Conservation (phyloP, 192 early-diverging fungal genomes). For the Coemansia sp. region DNA sequence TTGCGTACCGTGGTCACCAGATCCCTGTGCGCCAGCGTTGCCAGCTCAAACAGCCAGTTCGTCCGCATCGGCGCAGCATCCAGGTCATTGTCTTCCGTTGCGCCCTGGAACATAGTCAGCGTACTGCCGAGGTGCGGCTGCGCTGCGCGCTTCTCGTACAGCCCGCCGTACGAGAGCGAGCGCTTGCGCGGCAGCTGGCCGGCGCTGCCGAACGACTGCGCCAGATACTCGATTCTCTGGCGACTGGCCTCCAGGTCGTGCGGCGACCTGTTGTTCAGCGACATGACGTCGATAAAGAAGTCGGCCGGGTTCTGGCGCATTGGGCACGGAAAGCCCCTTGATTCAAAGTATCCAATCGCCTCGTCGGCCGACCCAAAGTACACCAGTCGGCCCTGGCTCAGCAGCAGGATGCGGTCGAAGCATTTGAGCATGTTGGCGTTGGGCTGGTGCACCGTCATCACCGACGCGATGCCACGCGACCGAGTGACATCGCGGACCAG, state of each 20-base stretch:
- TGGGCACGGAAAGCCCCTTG: constrained; percentile 79
- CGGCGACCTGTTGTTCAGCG: constrained; percentile 54
- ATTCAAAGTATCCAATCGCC: constrained; percentile 70
- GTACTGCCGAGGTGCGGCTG: neutral
- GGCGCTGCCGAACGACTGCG: constrained; percentile 28
- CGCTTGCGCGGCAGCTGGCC: constrained; percentile 36
- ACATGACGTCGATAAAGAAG: constrained; percentile 60
- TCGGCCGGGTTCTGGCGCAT: constrained; percentile 91
- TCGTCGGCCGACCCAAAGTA: constrained; percentile 75
- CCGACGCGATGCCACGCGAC: constrained; percentile 74
- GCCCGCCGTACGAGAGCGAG: constrained; percentile 47
- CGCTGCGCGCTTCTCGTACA: constrained; percentile 24
- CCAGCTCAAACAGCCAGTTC: constrained; percentile 42
- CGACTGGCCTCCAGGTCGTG: constrained; percentile 38
- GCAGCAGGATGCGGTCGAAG: constrained; percentile 85
- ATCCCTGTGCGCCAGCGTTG: constrained; percentile 45
- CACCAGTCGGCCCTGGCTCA: constrained; percentile 78
- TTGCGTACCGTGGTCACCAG: constrained; percentile 46
- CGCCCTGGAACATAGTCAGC: constrained; percentile 16
- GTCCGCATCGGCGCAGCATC: constrained; percentile 30
- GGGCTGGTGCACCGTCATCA: constrained; percentile 96
- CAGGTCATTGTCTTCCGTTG: constrained; percentile 14
- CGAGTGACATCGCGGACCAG: constrained; percentile 75
- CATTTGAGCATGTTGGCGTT: constrained; percentile 86
- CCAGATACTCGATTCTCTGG: constrained; percentile 38